Conservation (phyloP, 805 yeast genomes). For the Candida silvicultrix region DNA sequence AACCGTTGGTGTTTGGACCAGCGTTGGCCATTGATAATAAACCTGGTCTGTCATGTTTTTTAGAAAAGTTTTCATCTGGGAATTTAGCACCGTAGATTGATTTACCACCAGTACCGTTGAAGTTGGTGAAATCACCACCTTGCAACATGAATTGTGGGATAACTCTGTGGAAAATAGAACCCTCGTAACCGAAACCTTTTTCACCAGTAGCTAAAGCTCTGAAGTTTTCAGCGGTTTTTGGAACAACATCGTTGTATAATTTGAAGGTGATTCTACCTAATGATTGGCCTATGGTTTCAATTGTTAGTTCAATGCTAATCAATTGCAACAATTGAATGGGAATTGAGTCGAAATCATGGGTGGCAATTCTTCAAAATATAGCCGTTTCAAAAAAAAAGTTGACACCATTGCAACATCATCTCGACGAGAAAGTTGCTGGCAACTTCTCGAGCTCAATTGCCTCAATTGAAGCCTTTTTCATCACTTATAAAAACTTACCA, state of each 20-base stretch:
- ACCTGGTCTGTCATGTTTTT: conserved; percentile 39
- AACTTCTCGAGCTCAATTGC: neutral
- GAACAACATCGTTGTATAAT: conserved; percentile 84
- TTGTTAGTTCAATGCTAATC: too few species aligned
- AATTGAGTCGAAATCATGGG: too few species aligned
- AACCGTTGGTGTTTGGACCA: conserved; percentile 97
- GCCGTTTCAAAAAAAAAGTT: too few species aligned
- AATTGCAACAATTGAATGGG: too few species aligned
- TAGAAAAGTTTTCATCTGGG: conserved; percentile 47
- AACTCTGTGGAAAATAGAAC: conserved; percentile 93
- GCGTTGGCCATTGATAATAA: conserved; percentile 95
- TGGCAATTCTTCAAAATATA: too few species aligned
- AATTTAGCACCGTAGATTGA: conserved; percentile 79
- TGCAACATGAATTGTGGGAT: conserved; percentile 98
- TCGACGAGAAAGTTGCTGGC: too few species aligned
- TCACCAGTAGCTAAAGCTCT: conserved; percentile 94
- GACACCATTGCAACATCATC: too few species aligned
- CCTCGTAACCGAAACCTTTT: conserved; percentile 90
- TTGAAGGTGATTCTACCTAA: conserved; percentile 83
- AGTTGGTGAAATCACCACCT: conserved; percentile 92
- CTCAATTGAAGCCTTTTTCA: neutral
- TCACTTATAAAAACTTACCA: conserved; percentile 32
- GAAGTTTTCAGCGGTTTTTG: conserved; percentile 95
- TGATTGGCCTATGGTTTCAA: conserved; percentile 39
- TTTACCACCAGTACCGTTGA: conserved; percentile 97